Conservation (phyloP, 1,284 basidiomycete genomes). For the Pyrrhoderma lamaoense region DNA sequence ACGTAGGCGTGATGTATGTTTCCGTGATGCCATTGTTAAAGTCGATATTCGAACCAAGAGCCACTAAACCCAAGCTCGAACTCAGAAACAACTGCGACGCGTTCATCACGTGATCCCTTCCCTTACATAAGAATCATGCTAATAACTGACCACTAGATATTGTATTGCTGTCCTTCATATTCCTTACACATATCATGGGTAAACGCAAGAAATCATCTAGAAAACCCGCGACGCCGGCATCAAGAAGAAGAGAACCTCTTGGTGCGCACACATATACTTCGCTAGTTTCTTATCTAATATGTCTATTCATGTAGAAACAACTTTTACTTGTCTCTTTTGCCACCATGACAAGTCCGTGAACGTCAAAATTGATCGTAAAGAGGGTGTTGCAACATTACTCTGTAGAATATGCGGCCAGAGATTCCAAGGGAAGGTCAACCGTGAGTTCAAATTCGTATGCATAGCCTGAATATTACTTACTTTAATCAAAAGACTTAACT, state of each 20-base stretch:
- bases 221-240: conserved; percentile 50
- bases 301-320: conserved; percentile 47
- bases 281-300: conserved; percentile 8
- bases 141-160: neutral
- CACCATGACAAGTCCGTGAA: conserved; percentile 87
- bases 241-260: conserved; percentile 59
- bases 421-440: conserved; percentile 78
- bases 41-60: neutral
- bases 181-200: conserved; percentile 44
- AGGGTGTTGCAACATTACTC: conserved; percentile 67
- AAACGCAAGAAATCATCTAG: conserved; percentile 84
- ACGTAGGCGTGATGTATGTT: conserved; percentile 7
- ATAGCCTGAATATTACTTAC: conserved; percentile 7
- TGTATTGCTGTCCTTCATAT: conserved; percentile 1
- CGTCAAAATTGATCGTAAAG: conserved; percentile 79
- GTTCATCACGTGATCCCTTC: conserved; percentile 4
- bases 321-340: conserved; percentile 84
- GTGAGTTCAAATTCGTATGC: conserved; percentile 39
- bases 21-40: conserved; percentile 17
- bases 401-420: conserved; percentile 78
- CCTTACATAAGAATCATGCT: conserved; percentile 1
- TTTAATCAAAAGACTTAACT: conserved; percentile 53
- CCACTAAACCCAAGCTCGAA: neutral
- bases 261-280: conserved; percentile 38
- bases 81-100: conserved; percentile 7